Conservation (phyloP, 1,284 basidiomycete genomes). For the Ustilago vetiveriae region DNA sequence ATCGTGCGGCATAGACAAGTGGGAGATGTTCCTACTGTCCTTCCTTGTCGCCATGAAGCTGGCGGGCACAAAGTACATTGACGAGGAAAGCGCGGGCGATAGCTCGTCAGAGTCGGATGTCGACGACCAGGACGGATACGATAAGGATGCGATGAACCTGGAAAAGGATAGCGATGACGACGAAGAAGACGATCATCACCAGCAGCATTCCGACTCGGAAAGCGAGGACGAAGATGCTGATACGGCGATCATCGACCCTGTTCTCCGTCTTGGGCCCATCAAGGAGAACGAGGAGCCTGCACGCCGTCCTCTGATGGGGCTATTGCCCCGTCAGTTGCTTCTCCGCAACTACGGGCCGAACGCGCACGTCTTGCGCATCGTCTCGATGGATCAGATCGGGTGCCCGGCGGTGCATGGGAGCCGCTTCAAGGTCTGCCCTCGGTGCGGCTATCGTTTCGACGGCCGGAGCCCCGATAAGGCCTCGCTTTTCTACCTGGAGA, state of each 20-base stretch:
- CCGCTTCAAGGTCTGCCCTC: constrained; percentile 5
- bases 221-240: background rate
- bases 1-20: constrained; percentile 14
- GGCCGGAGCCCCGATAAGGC: background rate
- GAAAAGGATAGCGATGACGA: constrained; percentile 2
- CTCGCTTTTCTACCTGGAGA: background rate
- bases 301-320: too few relatives aligned
- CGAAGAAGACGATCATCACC: constrained; percentile 2
- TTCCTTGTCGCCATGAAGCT: constrained; percentile 3
- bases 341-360: constrained; percentile 29
- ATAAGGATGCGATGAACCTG: too few relatives aligned
- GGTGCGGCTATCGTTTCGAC: constrained; percentile 28
- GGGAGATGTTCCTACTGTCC: constrained; percentile 30
- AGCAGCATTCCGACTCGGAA: background rate
- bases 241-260: constrained; percentile 1
- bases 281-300: constrained; percentile 8
- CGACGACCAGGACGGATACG: too few relatives aligned
- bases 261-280: background rate
- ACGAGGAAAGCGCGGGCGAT: constrained; percentile 27
- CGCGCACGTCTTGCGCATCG: constrained; percentile 23
- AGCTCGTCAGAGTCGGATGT: constrained; percentile 11
- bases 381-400: constrained; percentile 21
- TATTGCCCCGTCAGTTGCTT: constrained; percentile 6
- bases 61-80: constrained; percentile 20
- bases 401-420: background rate